These are phyloP conservation scores for Herpetomonas tarakana DNA, from an alignment of 208 protist species.

Conservation along the genomic window DNA sequence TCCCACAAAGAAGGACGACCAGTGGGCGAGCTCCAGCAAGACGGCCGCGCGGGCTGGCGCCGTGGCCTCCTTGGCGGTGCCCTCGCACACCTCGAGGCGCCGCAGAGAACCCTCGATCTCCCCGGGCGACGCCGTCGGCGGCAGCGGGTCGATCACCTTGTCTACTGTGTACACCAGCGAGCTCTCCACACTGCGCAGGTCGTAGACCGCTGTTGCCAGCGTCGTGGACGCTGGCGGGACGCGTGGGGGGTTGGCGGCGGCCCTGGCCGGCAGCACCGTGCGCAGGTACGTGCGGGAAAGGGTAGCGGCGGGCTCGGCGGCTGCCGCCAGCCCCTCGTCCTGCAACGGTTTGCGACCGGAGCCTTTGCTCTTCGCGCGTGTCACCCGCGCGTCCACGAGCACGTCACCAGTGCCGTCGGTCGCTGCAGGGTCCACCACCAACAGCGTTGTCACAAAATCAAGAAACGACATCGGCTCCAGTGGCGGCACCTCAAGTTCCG, in stretches of 20 bases:
- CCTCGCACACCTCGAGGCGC: background rate
- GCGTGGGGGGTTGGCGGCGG: no score
- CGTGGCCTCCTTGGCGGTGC: background rate
- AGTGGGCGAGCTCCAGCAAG: slow-evolving; percentile 29
- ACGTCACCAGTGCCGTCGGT: background rate
- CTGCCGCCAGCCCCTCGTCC: background rate
- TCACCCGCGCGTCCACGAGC: background rate
- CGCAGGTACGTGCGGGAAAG: background rate
- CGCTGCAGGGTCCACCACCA: slow-evolving; percentile 2
- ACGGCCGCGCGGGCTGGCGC: slow-evolving; percentile 3
- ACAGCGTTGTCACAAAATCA: slow-evolving; percentile 2
- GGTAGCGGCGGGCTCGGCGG: background rate
- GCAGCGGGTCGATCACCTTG: background rate
- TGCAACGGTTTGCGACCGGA: background rate
- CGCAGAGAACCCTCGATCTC: background rate
- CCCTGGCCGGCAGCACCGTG: background rate
- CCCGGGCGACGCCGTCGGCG: background rate
- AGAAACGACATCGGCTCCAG: background rate
- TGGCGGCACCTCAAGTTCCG: background rate
- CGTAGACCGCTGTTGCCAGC: slow-evolving; percentile 14
- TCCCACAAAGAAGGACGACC: slow-evolving; percentile 31
- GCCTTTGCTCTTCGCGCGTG: background rate
- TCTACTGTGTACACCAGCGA: background rate
- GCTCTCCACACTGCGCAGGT: background rate
- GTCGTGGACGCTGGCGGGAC: slow-evolving; percentile 15